Conservation (phyloP, 2,329 filamentous ascomycete species). For the Xylariaceae sp. region DNA sequence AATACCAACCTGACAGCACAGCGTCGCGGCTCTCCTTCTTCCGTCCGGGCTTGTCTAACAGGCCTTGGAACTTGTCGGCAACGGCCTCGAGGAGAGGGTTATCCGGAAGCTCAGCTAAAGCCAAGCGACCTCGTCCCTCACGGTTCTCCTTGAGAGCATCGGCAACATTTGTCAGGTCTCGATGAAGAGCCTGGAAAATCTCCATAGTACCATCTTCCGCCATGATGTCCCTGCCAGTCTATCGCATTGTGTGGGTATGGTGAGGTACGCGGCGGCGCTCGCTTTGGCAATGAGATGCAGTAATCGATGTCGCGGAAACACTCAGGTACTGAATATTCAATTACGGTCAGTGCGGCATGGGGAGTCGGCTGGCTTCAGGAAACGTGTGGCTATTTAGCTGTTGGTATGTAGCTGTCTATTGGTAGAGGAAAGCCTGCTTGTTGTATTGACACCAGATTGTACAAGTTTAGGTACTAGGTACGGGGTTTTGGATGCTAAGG, state of each 20-base stretch:
- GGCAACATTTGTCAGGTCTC: constrained; percentile 79
- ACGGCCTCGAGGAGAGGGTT: constrained; percentile 63
- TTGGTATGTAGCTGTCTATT: not conserved
- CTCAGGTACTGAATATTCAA: not conserved
- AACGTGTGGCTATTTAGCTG: constrained; percentile 5
- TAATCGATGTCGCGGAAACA: not conserved
- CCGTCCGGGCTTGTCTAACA: constrained; percentile 77
- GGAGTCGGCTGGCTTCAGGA: constrained; percentile 2
- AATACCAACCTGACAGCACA: constrained; percentile 68
- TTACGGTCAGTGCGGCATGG: not conserved
- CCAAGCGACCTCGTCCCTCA: constrained; percentile 69
- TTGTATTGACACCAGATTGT: too few species aligned
- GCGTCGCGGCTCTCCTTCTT: constrained; percentile 77
- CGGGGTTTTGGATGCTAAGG: not conserved
- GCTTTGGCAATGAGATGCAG: not conserved
- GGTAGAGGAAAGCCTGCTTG: constrained; percentile 18
- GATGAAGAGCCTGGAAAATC: constrained; percentile 82
- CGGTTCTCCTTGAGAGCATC: constrained; percentile 68
- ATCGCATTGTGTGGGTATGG: constrained; percentile 52
- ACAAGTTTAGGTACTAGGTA: not conserved
- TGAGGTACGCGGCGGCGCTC: constrained; percentile 13
- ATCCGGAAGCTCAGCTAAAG: constrained; percentile 33
- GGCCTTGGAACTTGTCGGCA: constrained; percentile 69
- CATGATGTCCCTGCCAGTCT: constrained; percentile 60
- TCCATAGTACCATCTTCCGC: constrained; percentile 75